phyloP scores from a whole-genome alignment of 768 basidiomycete species.

The Myochromella boudieri region DNA sequence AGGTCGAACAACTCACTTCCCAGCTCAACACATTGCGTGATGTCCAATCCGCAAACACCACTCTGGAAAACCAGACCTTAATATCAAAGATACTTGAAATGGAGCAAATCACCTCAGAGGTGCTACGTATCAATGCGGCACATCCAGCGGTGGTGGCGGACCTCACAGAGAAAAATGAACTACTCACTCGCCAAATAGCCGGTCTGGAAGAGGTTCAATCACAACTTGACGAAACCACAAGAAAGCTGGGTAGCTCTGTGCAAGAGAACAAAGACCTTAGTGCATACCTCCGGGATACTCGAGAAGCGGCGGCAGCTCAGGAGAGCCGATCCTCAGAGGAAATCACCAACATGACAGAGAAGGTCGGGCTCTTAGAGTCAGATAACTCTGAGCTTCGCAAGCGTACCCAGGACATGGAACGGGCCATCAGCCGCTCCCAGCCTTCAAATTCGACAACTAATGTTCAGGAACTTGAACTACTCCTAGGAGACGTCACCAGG shows the following conservation, averaged over 20 bases:
- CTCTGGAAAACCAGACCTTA: slow-evolving; percentile 27
- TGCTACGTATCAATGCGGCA: slow-evolving; percentile 25
- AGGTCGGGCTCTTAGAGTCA: too few relatives aligned
- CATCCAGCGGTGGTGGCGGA: slow-evolving; percentile 24
- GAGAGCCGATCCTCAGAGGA: too few relatives aligned
- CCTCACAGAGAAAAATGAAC: slow-evolving; percentile 15
- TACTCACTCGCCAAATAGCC: slow-evolving; percentile 7
- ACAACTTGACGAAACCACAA: slow-evolving; percentile 7
- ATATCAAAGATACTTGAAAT: slow-evolving; percentile 24
- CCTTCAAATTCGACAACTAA: slow-evolving; percentile 20
- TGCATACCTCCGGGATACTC: slow-evolving; percentile 18
- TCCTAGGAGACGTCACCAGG: slow-evolving; percentile 37
- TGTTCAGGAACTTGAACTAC: slow-evolving; percentile 32
- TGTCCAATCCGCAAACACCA: slow-evolving; percentile 19
- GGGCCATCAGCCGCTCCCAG: slow-evolving; percentile 26
- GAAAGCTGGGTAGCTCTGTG: slow-evolving; percentile 21
- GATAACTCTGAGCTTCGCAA: too few relatives aligned
- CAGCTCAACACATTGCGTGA: slow-evolving; percentile 18
- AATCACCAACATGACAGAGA: too few relatives aligned
- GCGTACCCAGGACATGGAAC: too few relatives aligned
- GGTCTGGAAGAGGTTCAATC: slow-evolving; percentile 9
- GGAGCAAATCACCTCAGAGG: slow-evolving; percentile 29
- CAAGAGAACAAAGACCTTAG: slow-evolving; percentile 23
- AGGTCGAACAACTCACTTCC: slow-evolving; percentile 10
- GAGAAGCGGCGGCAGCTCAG: too few relatives aligned